Conservation (phyloP, 768 basidiomycete genomes). For the Boletus sensibilis region DNA sequence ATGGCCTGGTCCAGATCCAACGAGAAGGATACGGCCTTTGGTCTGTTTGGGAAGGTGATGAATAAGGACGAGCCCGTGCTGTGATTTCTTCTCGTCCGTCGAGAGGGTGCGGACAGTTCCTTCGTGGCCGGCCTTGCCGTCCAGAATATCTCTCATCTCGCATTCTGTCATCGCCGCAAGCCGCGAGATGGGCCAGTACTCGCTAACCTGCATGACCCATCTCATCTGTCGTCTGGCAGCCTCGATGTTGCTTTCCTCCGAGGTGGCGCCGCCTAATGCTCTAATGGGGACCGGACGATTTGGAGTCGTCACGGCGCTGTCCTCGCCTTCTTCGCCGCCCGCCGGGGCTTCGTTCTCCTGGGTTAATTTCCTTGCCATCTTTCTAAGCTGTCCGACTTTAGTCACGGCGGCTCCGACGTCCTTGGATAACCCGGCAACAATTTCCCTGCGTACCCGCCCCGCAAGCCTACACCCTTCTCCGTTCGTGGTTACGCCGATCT, state of each 20-base stretch:
- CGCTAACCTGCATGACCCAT: constrained; percentile 95
- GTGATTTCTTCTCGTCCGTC: constrained; percentile 38
- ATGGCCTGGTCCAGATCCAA: constrained; percentile 95
- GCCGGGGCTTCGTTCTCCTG: constrained; percentile 11
- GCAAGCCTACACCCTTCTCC: constrained; percentile 87
- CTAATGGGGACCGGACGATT: constrained; percentile 63
- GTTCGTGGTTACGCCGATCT: constrained; percentile 87
- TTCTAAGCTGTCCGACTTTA: constrained; percentile 69
- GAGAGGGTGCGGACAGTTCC: constrained; percentile 13
- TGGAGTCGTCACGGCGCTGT: constrained; percentile 54
- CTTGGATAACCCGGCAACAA: constrained; percentile 70
- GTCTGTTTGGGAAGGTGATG: constrained; percentile 15
- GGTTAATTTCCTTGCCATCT: constrained; percentile 42
- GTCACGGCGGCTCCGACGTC: constrained; percentile 73
- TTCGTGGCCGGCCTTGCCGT: constrained; percentile 31
- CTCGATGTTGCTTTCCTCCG: constrained; percentile 43
- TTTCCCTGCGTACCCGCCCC: constrained; percentile 75
- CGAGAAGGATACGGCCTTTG: constrained; percentile 77
- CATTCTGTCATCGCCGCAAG: constrained; percentile 64
- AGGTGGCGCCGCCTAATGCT: background rate
- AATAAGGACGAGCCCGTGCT: constrained; percentile 25
- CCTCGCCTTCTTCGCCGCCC: constrained; percentile 51
- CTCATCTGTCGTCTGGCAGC: constrained; percentile 68
- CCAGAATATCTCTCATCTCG: constrained; percentile 68
- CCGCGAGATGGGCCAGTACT: constrained; percentile 87